Evolutionary conservation across 1,284 basidiomycete species (phyloP).

Genomic region (Ceratobasidium sp.): DNA sequence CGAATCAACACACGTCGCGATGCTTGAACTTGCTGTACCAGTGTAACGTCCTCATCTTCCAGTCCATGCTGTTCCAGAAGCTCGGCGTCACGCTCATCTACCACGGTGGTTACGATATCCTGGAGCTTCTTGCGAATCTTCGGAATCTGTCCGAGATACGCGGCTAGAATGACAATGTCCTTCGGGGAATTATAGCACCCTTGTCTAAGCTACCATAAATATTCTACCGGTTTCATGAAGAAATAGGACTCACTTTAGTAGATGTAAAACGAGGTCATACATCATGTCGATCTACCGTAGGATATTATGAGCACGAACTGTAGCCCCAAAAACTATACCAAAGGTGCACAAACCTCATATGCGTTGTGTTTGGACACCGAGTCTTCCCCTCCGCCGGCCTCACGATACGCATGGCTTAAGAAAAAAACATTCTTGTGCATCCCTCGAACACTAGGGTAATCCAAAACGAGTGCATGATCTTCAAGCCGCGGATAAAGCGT

Average conservation of each 20-base stretch:
- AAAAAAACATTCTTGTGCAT: conserved; percentile 67
- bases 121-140: conserved; percentile 61
- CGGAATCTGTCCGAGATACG: conserved; percentile 75
- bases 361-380: conserved; percentile 67
- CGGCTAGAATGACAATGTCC: conserved; percentile 76
- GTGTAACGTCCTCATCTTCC: conserved; percentile 48
- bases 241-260: conserved; percentile 57
- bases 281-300: conserved; percentile 73
- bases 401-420: conserved; percentile 61
- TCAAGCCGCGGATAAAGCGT: conserved; percentile 65
- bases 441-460: conserved; percentile 63
- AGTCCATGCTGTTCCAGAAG: conserved; percentile 60
- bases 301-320: no score
- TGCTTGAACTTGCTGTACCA: conserved; percentile 59
- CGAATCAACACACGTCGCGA: conserved; percentile 55
- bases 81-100: conserved; percentile 73
- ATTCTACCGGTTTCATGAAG: neutral
- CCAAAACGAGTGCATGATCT: conserved; percentile 61
- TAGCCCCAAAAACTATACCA: no score
- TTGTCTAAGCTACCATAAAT: conserved; percentile 54
- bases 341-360: conserved; percentile 72
- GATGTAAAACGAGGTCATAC: conserved; percentile 70
- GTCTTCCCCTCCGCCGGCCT: conserved; percentile 63
- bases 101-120: conserved; percentile 61
- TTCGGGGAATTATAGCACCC: conserved; percentile 65